Base-by-base conservation (phyloP, 192 early-diverging fungal species). In the Phlyctochytrium bullatum region DNA sequence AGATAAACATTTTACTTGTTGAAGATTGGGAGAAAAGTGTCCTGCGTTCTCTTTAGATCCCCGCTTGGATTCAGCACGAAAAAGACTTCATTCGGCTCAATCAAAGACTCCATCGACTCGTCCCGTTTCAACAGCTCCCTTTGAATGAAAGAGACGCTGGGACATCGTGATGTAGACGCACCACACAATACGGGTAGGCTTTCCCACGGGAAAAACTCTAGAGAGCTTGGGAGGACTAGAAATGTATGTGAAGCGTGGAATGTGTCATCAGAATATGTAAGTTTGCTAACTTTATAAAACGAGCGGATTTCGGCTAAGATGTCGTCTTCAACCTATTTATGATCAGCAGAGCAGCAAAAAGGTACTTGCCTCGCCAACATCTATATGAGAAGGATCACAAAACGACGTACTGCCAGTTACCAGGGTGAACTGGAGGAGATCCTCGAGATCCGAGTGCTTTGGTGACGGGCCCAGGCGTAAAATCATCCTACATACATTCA, bases 51-150 rank as follows among this genome's bases (percentile, higher is more conserved):
- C 47, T 73, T 76, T 63, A 99, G 73, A 68, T 99, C 95, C 20
- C 88, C 89, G 25, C 83, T 87, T 0, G 97, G 97, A 78, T 99
- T 99, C 23, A 99, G 77, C 17, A 98, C 76, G 72, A 95, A 99
- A 71, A 82, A 93, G 0, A 83, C 79, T 0, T 47, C 20, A 47
- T 20, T 76, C 83, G 2, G 25, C 2, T 33, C 24, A 71, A 29
- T 0, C 67, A 54, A 61, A 47, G 56, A 73, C 71, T 31, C 66
- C 17, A 36, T 52, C 52, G 4, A 24, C n/a, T 88, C 69, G 20
- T 87, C 73, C 2, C 23, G 24, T 20, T 6, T 28, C 17, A 16
- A 4, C 1, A 73, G 71, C 61, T 33, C 51, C 90, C 85, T 36
- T 88, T 79, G 62, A 88, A 98, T 62, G 54, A 94, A 82, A 20